Evolutionary conservation across 805 yeast genomes (phyloP).

Genomic region (Lachancea thermotolerans): DNA sequence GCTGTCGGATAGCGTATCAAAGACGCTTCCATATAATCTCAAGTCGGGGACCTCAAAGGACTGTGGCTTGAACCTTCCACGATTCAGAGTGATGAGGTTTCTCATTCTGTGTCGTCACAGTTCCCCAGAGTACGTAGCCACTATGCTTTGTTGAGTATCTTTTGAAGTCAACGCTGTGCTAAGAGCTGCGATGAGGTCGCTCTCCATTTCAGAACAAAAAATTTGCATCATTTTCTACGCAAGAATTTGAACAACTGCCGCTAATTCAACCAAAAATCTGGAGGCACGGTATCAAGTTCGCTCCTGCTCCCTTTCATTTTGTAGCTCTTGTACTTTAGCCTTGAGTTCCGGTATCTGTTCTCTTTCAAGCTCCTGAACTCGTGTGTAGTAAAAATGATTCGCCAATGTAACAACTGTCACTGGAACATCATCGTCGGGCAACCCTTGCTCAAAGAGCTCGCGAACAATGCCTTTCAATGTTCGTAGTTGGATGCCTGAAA

Average conservation of each 20-base stretch:
- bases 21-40: conserved; percentile 33
- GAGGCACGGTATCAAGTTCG: not conserved
- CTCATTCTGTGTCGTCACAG: conserved; percentile 21
- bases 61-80: conserved; percentile 25
- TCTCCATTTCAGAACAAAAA: not conserved
- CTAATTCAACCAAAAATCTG: not conserved
- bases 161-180: not conserved
- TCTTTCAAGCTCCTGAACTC: conserved; percentile 20
- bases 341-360: conserved; percentile 20
- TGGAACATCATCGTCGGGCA: conserved; percentile 10
- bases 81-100: conserved; percentile 29
- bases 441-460: conserved; percentile 19
- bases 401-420: conserved; percentile 23
- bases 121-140: too few species aligned
- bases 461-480: conserved; percentile 16
- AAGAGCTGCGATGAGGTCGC: conserved; percentile 3
- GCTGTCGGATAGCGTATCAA: conserved; percentile 70
- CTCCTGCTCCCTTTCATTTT: not conserved
- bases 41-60: conserved; percentile 15
- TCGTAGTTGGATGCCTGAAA: conserved; percentile 16
- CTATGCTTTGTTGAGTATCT: not conserved
- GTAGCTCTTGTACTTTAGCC: conserved; percentile 6
- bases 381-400: conserved; percentile 22
- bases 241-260: not conserved
- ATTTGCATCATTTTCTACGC: conserved; percentile 8